Base-by-base conservation (phyloP, 345 rosid genomes). In the Aquilaria yunnanensis region DNA sequence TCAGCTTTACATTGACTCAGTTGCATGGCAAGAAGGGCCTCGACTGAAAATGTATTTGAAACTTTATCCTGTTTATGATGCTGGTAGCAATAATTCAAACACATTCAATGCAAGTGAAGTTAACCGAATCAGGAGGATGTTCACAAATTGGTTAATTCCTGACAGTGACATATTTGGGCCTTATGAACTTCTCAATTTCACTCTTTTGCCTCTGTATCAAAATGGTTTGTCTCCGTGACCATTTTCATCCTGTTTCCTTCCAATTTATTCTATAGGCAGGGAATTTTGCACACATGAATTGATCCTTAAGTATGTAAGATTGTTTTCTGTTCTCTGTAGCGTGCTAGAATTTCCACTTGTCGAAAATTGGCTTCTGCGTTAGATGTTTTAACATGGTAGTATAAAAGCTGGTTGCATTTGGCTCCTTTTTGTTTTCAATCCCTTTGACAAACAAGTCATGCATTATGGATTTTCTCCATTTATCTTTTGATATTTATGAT, bases 141-240 rank as follows among this genome's bases (percentile, higher is more conserved):
- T 90, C 80, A 86, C 95, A 10, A 88, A 83, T 54, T 94, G 99
- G 99, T 59, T 3, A 23, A 85, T 94, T 65, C 70, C 46, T 30
- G 91, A 85, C 56, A 82, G 73, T 52, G 91, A 85, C 0, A 16
- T 86, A 61, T 94, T 85, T 76, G 99, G 99, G 47, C 97, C 99
- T 32, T 94, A 90, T 52, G 99, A 94, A 73, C 95, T 94, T 69
- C 70, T 94, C 67, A 64, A 70, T 75, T 78, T 86, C 81, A 78
- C 73, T 64, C 75, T 94, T 66, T 65, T 68, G 79, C 88, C 67
- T 1, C 78, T 83, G 29, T 94, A 94, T 74, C 51, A 4, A 57
- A 64, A 81, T 67, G 96, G 98, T 93, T 56, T 57, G 91, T 89
- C 65, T 66, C 60, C 32, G 16, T 58, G 63, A 72, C 67, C 54